Conservation (phyloP, 1,139 yeast species). For the Geotrichum carabidarum region DNA sequence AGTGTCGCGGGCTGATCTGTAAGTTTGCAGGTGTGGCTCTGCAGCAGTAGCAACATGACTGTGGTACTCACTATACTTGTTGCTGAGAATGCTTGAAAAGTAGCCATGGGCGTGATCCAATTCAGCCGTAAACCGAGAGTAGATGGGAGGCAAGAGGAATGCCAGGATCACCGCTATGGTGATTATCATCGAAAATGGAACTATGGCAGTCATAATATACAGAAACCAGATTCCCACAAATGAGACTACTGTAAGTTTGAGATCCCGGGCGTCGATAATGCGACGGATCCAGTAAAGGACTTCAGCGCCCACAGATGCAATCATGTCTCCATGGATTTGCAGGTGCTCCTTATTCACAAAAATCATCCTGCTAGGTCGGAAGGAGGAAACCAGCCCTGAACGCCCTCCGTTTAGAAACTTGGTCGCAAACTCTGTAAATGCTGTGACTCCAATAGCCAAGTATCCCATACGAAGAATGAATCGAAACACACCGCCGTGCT, state of each 20-base stretch:
- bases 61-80: constrained; percentile 50
- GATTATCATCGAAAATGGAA: constrained; percentile 66
- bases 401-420: constrained; percentile 34
- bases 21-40: constrained; percentile 42
- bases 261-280: constrained; percentile 59
- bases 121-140: constrained; percentile 68
- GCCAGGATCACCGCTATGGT: constrained; percentile 54
- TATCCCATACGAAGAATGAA: constrained; percentile 52
- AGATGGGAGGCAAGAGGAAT: constrained; percentile 73
- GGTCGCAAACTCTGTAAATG: constrained; percentile 35
- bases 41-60: constrained; percentile 46
- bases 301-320: constrained; percentile 33
- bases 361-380: constrained; percentile 36
- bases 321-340: constrained; percentile 32
- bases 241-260: constrained; percentile 66
- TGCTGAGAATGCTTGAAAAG: constrained; percentile 52
- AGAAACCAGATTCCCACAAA: constrained; percentile 61
- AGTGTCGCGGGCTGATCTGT: constrained; percentile 22
- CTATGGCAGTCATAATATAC: constrained; percentile 69
- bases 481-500: constrained; percentile 65
- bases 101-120: constrained; percentile 69
- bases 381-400: constrained; percentile 34
- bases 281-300: constrained; percentile 46
- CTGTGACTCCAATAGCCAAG: constrained; percentile 36
- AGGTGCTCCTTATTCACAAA: constrained; percentile 33